Percentiles rank a stretch among this genome's conserved stretches.
These are phyloP conservation scores for Castanea mollissima DNA, from an alignment of 306 rosid genomes.

Conservation along the genomic window DNA sequence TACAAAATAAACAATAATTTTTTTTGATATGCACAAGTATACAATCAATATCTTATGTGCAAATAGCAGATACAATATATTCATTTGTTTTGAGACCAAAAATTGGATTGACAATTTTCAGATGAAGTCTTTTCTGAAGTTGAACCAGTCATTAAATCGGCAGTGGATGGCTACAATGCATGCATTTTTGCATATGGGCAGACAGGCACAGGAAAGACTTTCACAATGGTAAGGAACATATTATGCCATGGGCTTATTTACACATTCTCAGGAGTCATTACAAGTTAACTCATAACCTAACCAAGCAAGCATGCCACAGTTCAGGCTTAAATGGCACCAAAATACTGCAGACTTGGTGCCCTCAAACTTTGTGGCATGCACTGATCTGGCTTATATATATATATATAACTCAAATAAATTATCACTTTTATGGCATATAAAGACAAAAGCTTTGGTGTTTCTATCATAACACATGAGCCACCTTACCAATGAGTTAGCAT, in stretches of 20 bases:
- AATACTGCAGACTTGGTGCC: not conserved
- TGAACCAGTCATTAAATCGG: conserved; percentile 38
- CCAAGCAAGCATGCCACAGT: not conserved
- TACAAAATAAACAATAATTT: not conserved
- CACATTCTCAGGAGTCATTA: not conserved
- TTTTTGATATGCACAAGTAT: not conserved
- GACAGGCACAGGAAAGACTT: conserved; percentile 48
- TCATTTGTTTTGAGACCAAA: not conserved
- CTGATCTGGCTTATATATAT: not conserved
- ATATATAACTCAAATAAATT: not conserved
- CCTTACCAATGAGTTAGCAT: not conserved
- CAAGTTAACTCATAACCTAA: not conserved
- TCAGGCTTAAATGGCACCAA: not conserved
- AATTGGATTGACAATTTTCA: conserved; percentile 18
- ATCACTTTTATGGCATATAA: not conserved
- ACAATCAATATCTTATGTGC: not conserved
- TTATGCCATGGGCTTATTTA: not conserved
- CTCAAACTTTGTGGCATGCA: not conserved
- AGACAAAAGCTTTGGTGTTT: not conserved
- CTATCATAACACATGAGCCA: not conserved
- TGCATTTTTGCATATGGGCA: conserved; percentile 46
- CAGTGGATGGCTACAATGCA: conserved; percentile 42
- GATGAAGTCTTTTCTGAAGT: conserved; percentile 38
- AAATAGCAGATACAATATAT: not conserved
- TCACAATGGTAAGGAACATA: conserved; percentile 35